A percentile compares a stretch with the other conserved stretches of the same genome.
Conservation (phyloP, 73 alveolate species). For the Tetrahymena elliotti region DNA sequence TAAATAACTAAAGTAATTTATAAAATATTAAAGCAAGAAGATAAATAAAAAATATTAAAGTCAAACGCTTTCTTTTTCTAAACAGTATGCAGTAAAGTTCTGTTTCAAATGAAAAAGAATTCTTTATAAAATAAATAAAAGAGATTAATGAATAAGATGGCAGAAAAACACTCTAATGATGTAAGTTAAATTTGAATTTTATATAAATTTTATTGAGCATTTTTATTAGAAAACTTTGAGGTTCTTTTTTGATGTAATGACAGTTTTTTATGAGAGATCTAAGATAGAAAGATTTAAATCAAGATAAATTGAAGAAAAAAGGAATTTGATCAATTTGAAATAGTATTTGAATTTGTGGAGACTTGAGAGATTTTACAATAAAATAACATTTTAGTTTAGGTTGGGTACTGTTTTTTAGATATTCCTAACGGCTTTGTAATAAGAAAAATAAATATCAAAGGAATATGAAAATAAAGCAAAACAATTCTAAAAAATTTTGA, state of each 20-base stretch:
- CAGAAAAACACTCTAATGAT: background rate
- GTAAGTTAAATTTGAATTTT: too few relatives aligned
- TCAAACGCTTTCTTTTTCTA: background rate
- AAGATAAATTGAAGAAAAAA: background rate
- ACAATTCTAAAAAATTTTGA: background rate
- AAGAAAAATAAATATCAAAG: background rate
- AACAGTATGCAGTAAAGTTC: background rate
- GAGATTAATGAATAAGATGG: background rate
- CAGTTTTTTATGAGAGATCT: background rate
- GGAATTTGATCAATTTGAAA: background rate
- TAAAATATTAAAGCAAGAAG: background rate
- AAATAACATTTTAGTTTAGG: background rate
- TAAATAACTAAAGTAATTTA: background rate
- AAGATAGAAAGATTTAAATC: background rate
- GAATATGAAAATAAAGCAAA: background rate
- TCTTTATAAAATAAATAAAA: background rate
- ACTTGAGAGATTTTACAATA: background rate
- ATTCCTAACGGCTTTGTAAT: background rate
- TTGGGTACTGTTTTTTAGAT: background rate
- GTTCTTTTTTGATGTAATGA: background rate
- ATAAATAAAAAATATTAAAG: background rate
- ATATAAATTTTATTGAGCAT: too few relatives aligned
- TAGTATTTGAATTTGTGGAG: background rate
- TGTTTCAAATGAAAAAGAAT: background rate
- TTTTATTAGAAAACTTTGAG: background rate